A percentile compares a stretch with the other conserved stretches of the same genome.
phyloP scores from a whole-genome alignment of 768 basidiomycete genomes.

The Austroboletus eburneus region DNA sequence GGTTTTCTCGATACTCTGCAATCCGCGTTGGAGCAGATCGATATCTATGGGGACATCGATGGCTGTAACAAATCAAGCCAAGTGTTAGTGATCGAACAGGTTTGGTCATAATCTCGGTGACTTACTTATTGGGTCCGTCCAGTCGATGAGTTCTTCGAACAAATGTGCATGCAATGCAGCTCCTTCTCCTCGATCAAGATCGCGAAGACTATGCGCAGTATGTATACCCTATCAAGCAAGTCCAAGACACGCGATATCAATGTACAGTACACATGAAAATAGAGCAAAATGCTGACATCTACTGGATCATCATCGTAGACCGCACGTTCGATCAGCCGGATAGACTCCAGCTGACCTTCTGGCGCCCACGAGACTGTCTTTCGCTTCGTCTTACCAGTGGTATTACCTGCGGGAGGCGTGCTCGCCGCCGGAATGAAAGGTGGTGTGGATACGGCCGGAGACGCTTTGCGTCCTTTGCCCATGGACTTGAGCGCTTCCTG shows the following conservation, averaged over 20 bases:
- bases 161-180: constrained; percentile 77
- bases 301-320: constrained; percentile 85
- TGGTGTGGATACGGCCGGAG: constrained; percentile 59
- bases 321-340: constrained; percentile 80
- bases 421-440: constrained; percentile 35
- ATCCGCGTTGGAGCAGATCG: constrained; percentile 54
- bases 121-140: constrained; percentile 81
- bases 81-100: constrained; percentile 21
- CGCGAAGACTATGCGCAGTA: constrained; percentile 67
- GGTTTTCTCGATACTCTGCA: constrained; percentile 62
- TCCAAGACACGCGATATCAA: constrained; percentile 43
- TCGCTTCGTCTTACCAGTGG: constrained; percentile 55
- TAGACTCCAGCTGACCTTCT: constrained; percentile 66
- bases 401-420: constrained; percentile 35
- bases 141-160: constrained; percentile 85
- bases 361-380: constrained; percentile 79
- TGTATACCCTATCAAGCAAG: constrained; percentile 62
- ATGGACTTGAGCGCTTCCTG: constrained; percentile 78
- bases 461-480: constrained; percentile 56
- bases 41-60: constrained; percentile 60
- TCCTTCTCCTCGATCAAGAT: constrained; percentile 85
- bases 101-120: constrained; percentile 15
- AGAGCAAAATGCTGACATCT: constrained; percentile 67
- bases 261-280: constrained; percentile 42
- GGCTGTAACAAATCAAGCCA: constrained; percentile 34